These are phyloP conservation scores for Neocallimastix lanati DNA, from an alignment of 192 early-diverging fungal species.

Conservation along the genomic window DNA sequence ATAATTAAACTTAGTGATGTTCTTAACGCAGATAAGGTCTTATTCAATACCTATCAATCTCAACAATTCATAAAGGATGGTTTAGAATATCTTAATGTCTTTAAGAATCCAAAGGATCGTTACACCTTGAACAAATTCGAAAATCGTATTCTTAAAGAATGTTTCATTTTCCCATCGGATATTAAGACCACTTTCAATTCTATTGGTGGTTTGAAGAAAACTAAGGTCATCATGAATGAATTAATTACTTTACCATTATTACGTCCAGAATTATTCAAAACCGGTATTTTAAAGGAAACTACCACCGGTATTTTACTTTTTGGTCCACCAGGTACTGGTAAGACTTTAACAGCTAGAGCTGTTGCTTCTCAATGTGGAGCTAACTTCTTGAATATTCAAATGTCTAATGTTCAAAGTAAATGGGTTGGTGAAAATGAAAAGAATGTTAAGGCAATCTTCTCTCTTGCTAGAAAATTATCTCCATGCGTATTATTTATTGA, in stretches of 20 bases:
- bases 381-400: constrained; percentile 55
- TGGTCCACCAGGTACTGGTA: constrained; percentile 74
- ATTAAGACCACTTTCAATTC: neutral
- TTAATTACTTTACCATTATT: constrained; percentile 59
- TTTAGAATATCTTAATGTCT: neutral
- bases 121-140: neutral
- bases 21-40: neutral
- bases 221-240: constrained; percentile 72
- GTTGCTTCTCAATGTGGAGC: constrained; percentile 67
- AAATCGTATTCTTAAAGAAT: constrained; percentile 2
- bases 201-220: constrained; percentile 17
- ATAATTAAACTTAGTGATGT: neutral
- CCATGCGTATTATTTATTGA: constrained; percentile 97
- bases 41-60: neutral
- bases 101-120: constrained; percentile 1
- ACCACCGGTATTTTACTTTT: constrained; percentile 57
- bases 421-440: constrained; percentile 96
- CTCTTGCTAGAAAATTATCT: constrained; percentile 69
- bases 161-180: constrained; percentile 1
- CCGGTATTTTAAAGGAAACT: constrained; percentile 37
- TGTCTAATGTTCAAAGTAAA: constrained; percentile 65
- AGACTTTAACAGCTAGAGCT: constrained; percentile 70
- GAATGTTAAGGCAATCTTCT: constrained; percentile 76
- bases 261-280: constrained; percentile 56
- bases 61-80: neutral